Evolutionary conservation across 805 yeast genomes (phyloP), one percentile per base, ranked within the genome.

Genomic region (Wickerhamomyces bisporus): DNA sequence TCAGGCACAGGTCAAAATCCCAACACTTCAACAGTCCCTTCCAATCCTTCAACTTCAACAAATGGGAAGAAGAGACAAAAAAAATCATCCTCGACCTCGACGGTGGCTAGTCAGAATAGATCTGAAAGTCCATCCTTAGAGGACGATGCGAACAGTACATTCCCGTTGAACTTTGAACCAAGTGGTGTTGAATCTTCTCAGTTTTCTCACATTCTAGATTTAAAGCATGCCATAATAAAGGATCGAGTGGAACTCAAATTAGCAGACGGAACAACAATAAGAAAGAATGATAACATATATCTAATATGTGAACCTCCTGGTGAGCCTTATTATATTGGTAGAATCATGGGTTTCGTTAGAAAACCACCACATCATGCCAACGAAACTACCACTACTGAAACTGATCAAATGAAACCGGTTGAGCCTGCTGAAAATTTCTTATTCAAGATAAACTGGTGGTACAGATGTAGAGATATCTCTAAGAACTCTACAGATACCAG

Each of bases 231-330:
- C 3, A 38, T 47, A 18, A 54, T 70, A 12, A 53, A 57, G 32
- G 42, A 52, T 37, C 44, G 47, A 15, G 29, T 45, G 1, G 47
- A 36, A 19, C 41, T 58, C 3, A 39, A 41, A 11, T 38, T 51
- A 18, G 41, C 36, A 25, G 43, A 49, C 24, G 60, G 58, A 34
- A 18, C 40, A 19, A 26, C 29, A 3, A 26, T 66, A 9, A 48
- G 47, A 32, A 46, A 52, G 29, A 53, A 62, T 37, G 95, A 88
- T 40, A 77, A 70, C 42, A 81, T 88, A 9, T 88, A 84, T 56
- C 78, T 89, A 79, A 71, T 89, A 11, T 78, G 93, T 45, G 96
- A 87, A 58, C 96, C 96, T 1, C 87, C 96, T 0, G 93, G 95
- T 2, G 96, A 87, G 51, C 97, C 98, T 0, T 93, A 84, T 65